phyloP scores from a whole-genome alignment of 2,329 filamentous ascomycete species.

The Cladosporium sp. region DNA sequence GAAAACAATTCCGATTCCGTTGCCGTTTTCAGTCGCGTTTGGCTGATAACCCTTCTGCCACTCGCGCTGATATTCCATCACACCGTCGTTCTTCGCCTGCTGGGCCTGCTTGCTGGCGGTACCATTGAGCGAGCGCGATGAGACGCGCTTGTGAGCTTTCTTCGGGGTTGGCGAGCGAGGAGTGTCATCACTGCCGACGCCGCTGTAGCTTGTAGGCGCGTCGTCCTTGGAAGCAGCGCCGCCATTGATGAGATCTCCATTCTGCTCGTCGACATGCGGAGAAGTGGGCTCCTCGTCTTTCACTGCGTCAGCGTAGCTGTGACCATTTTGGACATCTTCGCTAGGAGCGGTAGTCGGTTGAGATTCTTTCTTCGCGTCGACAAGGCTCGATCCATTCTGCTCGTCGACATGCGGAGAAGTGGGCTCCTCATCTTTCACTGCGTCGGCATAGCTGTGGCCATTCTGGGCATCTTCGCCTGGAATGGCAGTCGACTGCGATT shows the following conservation, averaged over 20 bases:
- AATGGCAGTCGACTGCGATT: constrained; percentile 15
- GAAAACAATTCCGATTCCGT: constrained; percentile 2
- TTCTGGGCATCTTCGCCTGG: constrained; percentile 14
- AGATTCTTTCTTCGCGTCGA: constrained; percentile 18
- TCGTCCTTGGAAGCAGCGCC: constrained; percentile 8
- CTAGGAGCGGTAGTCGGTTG: constrained; percentile 13
- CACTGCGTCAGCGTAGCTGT: constrained; percentile 9
- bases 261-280: constrained; percentile 14
- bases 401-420: constrained; percentile 14
- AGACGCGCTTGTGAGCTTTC: constrained; percentile 24
- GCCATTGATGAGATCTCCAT: constrained; percentile 13
- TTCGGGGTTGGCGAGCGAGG: constrained; percentile 20
- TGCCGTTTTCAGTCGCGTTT: background rate
- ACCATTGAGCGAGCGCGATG: constrained; percentile 20
- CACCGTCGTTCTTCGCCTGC: background rate
- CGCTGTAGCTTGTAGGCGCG: constrained; percentile 19
- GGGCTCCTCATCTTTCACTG: constrained; percentile 8
- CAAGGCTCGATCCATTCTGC: constrained; percentile 18
- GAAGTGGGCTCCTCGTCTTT: constrained; percentile 7
- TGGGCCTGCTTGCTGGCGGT: constrained; percentile 15
- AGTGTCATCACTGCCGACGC: constrained; percentile 25
- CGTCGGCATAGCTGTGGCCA: constrained; percentile 11
- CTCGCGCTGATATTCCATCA: constrained; percentile 3
- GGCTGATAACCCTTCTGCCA: background rate
- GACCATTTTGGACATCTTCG: constrained; percentile 13